These are phyloP conservation scores for Rhynchospora breviuscula DNA, from an alignment of 176 grass and related monocot genomes.

Conservation along the genomic window DNA sequence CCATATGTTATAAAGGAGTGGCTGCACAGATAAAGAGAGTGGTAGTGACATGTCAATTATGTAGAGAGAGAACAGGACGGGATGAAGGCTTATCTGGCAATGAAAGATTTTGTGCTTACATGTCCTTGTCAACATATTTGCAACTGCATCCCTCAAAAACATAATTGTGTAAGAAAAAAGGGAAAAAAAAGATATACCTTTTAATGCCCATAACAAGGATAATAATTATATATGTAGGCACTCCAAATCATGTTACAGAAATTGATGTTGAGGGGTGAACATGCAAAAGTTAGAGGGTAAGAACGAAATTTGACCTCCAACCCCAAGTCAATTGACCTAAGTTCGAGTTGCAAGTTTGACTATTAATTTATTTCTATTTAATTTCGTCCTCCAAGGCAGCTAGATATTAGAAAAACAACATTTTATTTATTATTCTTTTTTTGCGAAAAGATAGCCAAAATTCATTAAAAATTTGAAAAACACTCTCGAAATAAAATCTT, in stretches of 20 bases:
- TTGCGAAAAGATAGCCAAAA: not conserved
- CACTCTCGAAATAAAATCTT: not conserved
- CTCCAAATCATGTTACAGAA: not conserved
- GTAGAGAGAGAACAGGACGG: not conserved
- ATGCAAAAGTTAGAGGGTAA: not conserved
- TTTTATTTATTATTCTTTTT: not conserved
- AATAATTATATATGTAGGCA: not conserved
- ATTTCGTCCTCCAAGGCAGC: not conserved
- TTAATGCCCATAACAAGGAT: not conserved
- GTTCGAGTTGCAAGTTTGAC: not conserved
- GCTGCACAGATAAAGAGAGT: not conserved
- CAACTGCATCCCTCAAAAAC: not conserved
- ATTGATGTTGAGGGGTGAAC: not conserved
- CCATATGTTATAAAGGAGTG: constrained; percentile 23
- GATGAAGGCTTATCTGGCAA: constrained; percentile 30
- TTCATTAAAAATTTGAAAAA: not conserved
- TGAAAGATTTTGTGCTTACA: not conserved
- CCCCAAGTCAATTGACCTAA: not conserved
- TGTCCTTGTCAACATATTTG: not conserved
- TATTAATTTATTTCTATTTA: not conserved
- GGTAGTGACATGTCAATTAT: constrained; percentile 27
- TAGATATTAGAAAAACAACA: not conserved
- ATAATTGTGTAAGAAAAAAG: not conserved
- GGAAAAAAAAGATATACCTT: no score
- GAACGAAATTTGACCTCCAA: not conserved